Evolutionary conservation across 257 asterid genomes (phyloP).

Genomic region (Sherardia arvensis): DNA sequence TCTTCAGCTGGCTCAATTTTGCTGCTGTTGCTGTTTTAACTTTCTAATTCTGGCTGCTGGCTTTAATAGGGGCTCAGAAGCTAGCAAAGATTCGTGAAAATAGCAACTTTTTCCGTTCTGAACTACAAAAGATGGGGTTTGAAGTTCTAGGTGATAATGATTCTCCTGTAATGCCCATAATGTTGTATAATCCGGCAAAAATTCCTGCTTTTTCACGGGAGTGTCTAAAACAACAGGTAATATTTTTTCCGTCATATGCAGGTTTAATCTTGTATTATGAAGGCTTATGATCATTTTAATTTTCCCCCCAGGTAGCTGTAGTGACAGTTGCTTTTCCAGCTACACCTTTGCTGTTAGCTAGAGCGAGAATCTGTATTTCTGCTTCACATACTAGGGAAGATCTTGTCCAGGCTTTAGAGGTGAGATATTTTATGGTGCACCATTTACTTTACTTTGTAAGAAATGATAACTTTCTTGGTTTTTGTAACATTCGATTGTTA

Average conservation of each 20-base stretch:
- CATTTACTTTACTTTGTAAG: not conserved
- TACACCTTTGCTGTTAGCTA: constrained; percentile 88
- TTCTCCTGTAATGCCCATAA: constrained; percentile 97
- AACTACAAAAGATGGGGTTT: constrained; percentile 94
- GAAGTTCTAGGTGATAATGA: constrained; percentile 98
- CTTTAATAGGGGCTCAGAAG: constrained; percentile 75
- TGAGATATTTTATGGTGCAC: constrained; percentile 5
- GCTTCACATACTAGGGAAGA: constrained; percentile 96
- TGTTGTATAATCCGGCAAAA: constrained; percentile 94
- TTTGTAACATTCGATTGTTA: not conserved
- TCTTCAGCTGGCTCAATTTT: not conserved
- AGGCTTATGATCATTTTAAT: not conserved
- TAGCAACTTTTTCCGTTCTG: constrained; percentile 85
- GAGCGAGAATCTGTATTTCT: constrained; percentile 93
- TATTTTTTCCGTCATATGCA: constrained; percentile 10
- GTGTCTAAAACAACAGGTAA: constrained; percentile 77
- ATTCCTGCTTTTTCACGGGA: constrained; percentile 97
- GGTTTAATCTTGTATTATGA: not conserved
- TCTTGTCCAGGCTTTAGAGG: constrained; percentile 85
- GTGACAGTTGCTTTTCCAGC: constrained; percentile 98
- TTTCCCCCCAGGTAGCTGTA: constrained; percentile 60
- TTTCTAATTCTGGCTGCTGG: not conserved
- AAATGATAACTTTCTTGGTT: not conserved
- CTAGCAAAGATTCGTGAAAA: constrained; percentile 86
- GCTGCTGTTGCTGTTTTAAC: not conserved